Evolutionary conservation across 73 alveolate species (phyloP).

Genomic region (Tetrahymena malaccensis): DNA sequence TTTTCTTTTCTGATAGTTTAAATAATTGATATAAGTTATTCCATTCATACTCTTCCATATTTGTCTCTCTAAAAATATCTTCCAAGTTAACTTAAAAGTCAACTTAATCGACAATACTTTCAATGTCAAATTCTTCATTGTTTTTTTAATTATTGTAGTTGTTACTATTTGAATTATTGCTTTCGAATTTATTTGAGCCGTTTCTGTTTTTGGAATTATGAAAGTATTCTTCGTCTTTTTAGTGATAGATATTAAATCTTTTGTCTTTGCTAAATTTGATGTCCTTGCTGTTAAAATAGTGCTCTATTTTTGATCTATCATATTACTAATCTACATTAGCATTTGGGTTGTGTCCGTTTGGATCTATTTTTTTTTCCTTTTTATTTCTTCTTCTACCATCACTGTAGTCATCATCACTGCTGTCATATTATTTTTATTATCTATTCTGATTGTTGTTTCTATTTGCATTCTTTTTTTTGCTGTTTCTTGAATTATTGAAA

Average conservation of each 20-base stretch:
- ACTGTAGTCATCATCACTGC: not conserved
- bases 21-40: not conserved
- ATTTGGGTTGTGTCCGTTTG: not conserved
- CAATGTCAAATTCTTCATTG: not conserved
- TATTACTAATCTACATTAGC: not conserved
- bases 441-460: not conserved
- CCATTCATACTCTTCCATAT: not conserved
- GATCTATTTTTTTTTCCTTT: not conserved
- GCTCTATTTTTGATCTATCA: not conserved
- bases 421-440: not conserved
- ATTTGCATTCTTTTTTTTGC: not conserved
- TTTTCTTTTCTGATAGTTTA: not conserved
- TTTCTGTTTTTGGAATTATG: not conserved
- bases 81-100: not conserved
- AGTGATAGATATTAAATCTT: not conserved
- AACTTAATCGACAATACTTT: not conserved
- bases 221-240: not conserved
- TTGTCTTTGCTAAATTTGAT: not conserved
- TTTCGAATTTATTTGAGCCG: not conserved
- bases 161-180: not conserved
- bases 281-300: not conserved
- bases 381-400: not conserved
- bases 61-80: not conserved
- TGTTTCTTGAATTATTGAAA: not conserved
- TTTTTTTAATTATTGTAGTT: not conserved